Evolutionary conservation across 495 filamentous ascomycete species (phyloP), one percentile per base, ranked within the genome.

Genomic region (Apodospora peruviana): DNA sequence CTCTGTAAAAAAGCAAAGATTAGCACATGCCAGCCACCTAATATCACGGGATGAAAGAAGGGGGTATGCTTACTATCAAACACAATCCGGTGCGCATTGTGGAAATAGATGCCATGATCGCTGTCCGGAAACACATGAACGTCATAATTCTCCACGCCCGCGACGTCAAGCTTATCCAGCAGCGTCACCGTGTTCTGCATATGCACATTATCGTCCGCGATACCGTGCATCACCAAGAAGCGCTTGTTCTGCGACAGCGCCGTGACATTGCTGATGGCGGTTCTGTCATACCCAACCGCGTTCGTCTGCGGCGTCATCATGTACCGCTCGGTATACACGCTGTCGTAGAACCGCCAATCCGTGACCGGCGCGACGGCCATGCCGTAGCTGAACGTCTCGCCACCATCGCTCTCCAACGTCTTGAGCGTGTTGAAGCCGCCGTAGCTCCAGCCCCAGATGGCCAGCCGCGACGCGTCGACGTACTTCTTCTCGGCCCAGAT

Each of bases 281-380:
- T 77, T 55, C 80, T 84, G 19, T 82, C 73, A 66, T 96, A 98
- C 2, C 93, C 91, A 0, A 64, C 58, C 1, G 72, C 74, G 58
- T 96, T 96, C 56, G 85, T 74, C 53, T 94, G 81, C 21, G 91
- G 91, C 4, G 84, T 95, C 53, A 88, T 85, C 91, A 96, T 96
- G 64, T 95, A 96, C 29, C 91, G 80, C 65, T 96, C 91, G 5
- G 91, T 96, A 68, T 96, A 96, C 52, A 96, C 87, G 20, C 87
- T 91, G 62, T 96, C 90, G 64, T 96, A 96, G 62, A 85, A 94
- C 38, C 85, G 75, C 94, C 94, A 98, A 64, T 98, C 90, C 1
- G 94, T 98, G 11, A 98, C 93, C 9, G 93, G 93, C 3, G 94
- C 94, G 20, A 98, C 93, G 11, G 93, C 90, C 89, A 98, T 96